Conservation (phyloP, 2,329 filamentous ascomycete species). For the Tothia fuscella region DNA sequence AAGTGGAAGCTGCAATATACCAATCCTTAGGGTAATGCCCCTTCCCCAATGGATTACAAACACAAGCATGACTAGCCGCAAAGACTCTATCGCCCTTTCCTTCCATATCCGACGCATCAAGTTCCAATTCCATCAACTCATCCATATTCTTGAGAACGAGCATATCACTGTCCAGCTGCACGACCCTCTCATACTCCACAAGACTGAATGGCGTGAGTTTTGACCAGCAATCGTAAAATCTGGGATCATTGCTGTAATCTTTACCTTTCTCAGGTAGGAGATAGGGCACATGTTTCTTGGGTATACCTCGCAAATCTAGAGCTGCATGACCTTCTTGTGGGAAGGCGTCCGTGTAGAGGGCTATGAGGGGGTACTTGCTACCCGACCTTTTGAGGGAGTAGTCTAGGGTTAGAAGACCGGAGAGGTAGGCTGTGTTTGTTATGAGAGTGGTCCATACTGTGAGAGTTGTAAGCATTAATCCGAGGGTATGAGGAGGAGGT, state of each 20-base stretch:
- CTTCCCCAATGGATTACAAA: constrained; percentile 72
- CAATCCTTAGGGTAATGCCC: constrained; percentile 68
- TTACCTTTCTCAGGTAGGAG: constrained; percentile 53
- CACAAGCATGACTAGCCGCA: constrained; percentile 72
- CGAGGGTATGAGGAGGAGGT: not conserved
- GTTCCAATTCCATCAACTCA: constrained; percentile 72
- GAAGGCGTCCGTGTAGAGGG: constrained; percentile 70
- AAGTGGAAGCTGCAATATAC: constrained; percentile 25
- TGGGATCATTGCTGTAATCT: constrained; percentile 64
- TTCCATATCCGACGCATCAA: constrained; percentile 44
- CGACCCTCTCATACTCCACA: constrained; percentile 63
- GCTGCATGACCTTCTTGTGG: constrained; percentile 55
- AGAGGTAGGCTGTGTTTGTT: constrained; percentile 71
- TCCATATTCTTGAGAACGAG: constrained; percentile 76
- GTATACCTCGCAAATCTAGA: constrained; percentile 57
- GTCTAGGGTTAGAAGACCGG: constrained; percentile 71
- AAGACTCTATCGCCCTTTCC: constrained; percentile 56
- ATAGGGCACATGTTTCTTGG: constrained; percentile 57
- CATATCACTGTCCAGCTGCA: constrained; percentile 86
- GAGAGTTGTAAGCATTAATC: constrained; percentile 1
- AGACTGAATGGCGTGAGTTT: constrained; percentile 73
- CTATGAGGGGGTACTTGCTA: constrained; percentile 67
- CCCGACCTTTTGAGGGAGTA: constrained; percentile 55
- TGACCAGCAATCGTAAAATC: constrained; percentile 85
- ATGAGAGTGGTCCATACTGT: constrained; percentile 80